These are phyloP conservation scores for Phytophthora pini DNA, from an alignment of 352 stramenopile species.

Conservation along the genomic window DNA sequence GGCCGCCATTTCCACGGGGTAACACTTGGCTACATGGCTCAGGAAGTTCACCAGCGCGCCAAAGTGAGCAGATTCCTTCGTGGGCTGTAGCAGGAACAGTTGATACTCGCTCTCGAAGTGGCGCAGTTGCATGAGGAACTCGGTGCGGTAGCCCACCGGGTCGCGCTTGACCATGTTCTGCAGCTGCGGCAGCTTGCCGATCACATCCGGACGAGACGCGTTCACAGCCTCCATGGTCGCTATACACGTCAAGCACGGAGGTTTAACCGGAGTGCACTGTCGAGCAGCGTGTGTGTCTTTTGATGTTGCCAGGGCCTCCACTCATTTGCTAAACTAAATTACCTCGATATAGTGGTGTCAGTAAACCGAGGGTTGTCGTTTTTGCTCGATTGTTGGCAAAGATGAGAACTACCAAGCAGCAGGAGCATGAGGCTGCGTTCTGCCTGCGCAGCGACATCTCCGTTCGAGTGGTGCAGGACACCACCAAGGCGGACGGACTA, in stretches of 20 bases:
- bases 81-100: constrained; percentile 94
- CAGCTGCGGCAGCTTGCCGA: constrained; percentile 94
- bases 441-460: constrained; percentile 20
- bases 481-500: constrained; percentile 56
- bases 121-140: constrained; percentile 97
- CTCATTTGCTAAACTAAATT: constrained; percentile 22
- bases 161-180: constrained; percentile 99
- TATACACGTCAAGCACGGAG: no score
- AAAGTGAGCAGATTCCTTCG: constrained; percentile 93
- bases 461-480: constrained; percentile 60
- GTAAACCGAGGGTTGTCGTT: not conserved
- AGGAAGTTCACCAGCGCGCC: constrained; percentile 97
- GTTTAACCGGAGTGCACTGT: no score
- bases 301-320: constrained; percentile 31
- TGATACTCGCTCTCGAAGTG: constrained; percentile 97
- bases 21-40: constrained; percentile 92
- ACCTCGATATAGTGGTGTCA: constrained; percentile 17
- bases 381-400: not conserved
- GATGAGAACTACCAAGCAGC: constrained; percentile 22
- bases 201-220: constrained; percentile 84
- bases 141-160: constrained; percentile 94
- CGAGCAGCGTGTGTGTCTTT: constrained; percentile 6
- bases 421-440: constrained; percentile 51
- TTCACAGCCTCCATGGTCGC: constrained; percentile 66
- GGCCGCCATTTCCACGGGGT: constrained; percentile 83